Percentiles rank a stretch among this genome's conserved stretches.
phyloP scores from a whole-genome alignment of 73 alveolate species.

The Paramecium pentaurelia region DNA sequence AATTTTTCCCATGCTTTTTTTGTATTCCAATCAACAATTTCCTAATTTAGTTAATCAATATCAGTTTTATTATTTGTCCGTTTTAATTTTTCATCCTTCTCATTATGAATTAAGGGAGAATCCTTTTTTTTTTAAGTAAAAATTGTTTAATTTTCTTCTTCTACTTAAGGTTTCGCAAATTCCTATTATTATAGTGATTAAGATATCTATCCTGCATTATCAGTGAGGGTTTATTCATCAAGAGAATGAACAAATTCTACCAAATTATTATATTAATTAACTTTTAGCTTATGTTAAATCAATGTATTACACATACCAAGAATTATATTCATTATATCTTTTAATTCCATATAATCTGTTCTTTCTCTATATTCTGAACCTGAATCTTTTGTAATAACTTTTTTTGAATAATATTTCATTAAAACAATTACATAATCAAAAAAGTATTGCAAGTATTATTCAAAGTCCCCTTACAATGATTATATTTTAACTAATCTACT shows the following conservation, averaged over 20 bases:
- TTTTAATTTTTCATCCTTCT: not conserved
- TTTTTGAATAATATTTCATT: conserved; percentile 44
- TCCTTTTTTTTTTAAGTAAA: not conserved
- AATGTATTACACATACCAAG: not conserved
- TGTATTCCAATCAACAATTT: conserved; percentile 32
- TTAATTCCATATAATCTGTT: not conserved
- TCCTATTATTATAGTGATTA: not conserved
- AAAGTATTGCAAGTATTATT: not conserved
- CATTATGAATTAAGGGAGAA: not conserved
- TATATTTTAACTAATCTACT: conserved; percentile 12
- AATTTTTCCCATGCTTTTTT: conserved; percentile 24
- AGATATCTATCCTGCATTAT: conserved; percentile 44
- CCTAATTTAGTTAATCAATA: not conserved
- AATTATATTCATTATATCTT: not conserved
- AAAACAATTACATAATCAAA: conserved; percentile 12
- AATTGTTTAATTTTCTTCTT: not conserved
- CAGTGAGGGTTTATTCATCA: not conserved
- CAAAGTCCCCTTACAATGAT: not conserved
- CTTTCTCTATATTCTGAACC: conserved; percentile 40
- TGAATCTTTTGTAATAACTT: conserved; percentile 5
- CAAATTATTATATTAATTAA: conserved; percentile 2
- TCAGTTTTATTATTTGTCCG: conserved; percentile 17
- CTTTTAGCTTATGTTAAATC: not conserved
- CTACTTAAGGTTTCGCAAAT: not conserved
- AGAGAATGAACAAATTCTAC: conserved; percentile 31